Conservation (phyloP, 2,329 filamentous ascomycete genomes). For the Diaporthe sp. region DNA sequence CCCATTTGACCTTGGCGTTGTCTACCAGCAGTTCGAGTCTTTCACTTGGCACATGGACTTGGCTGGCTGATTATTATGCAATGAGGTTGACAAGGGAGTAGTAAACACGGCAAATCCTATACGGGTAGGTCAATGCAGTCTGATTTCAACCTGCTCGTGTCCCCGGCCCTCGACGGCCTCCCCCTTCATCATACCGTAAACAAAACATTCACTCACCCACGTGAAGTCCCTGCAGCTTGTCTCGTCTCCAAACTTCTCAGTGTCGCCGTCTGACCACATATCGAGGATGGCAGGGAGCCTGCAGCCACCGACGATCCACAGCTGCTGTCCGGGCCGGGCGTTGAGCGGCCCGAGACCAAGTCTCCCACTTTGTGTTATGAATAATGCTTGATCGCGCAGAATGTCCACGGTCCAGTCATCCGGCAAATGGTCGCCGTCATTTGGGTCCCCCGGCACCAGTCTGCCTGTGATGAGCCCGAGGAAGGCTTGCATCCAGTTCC, state of each 20-base stretch:
- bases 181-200: slow-evolving; percentile 5
- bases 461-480: not conserved
- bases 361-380: not conserved
- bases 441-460: not conserved
- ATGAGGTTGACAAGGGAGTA: too few relatives aligned
- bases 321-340: not conserved
- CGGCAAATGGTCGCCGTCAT: not conserved
- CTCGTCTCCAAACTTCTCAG: too few relatives aligned
- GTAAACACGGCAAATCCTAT: not conserved
- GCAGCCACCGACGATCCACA: not conserved
- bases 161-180: not conserved
- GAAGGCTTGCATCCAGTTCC: not conserved
- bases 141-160: not conserved
- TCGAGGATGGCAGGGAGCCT: not conserved
- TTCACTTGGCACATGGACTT: not conserved
- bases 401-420: not conserved
- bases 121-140: not conserved
- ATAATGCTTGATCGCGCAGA: not conserved
- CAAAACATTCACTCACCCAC: not conserved
- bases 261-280: not conserved
- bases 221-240: not conserved
- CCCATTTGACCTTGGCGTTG: not conserved
- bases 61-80: not conserved
- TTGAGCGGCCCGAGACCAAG: not conserved
- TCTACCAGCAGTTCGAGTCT: too few relatives aligned